Base-by-base conservation (phyloP, 768 basidiomycete species). In the Russula lepida region DNA sequence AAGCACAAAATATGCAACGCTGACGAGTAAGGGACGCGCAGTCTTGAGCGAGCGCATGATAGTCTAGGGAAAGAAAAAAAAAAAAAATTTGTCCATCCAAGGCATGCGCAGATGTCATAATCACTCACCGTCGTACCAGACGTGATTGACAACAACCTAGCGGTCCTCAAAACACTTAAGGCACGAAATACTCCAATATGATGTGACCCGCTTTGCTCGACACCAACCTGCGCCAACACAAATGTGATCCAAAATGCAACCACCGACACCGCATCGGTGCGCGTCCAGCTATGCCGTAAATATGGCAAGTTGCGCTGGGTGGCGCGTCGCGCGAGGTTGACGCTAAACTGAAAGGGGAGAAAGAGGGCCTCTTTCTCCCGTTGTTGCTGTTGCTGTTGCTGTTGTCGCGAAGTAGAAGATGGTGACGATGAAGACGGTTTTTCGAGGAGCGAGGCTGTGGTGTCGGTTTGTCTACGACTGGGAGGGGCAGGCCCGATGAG, bases 41-140 rank as follows among this genome's bases (percentile, higher is more conserved):
- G 84, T 86, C 74, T 98, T 98, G 58, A 98, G 76, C 3, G 91
- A 94, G 60, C 85, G 88, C 78, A 98, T 86, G 68, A 98, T 97
- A 0, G 94, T 88, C 78, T 84, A 21, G 21, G 43, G 11, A 4
- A n/a, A 2, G 6, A 65, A 13, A 49, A 4, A 41, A 12, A 28
- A 51, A 25, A 23, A 37, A 37, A 23, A 23, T 47, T 15, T 11
- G 47, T 3, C 4, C 23, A 13, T 35, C 5, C 7, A 25, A 27
- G 1, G n/a, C 15, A n/a, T 25, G 9, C 13, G 25, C 19, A 48
- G 7, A 27, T 13, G 5, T n/a, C 17, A 8, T 2, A 15, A 35
- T 3, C 11, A 76, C 87, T 70, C 67, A 92, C 91, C 21, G 92
- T 88, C 23, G 95, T 98, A 73, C 95, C 95, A 64, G 84, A 84